These are phyloP conservation scores for Coemansia sp. DNA, from an alignment of 192 early-diverging fungal species.

Conservation along the genomic window DNA sequence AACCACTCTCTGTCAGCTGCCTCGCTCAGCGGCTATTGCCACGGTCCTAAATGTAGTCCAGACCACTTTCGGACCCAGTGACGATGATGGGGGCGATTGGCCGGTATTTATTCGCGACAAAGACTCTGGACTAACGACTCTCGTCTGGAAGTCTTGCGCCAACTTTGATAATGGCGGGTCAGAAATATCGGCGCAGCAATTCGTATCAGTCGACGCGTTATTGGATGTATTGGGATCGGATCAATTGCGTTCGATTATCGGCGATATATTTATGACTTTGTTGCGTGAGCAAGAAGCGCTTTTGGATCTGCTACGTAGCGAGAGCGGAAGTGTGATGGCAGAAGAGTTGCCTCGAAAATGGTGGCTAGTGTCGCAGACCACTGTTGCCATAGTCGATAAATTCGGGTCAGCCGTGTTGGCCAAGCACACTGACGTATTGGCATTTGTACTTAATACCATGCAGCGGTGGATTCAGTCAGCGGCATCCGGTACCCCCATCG, in stretches of 20 bases:
- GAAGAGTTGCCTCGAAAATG: slow-evolving; percentile 25
- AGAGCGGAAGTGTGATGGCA: background rate
- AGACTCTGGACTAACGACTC: background rate
- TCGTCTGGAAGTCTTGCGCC: background rate
- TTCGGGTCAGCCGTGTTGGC: slow-evolving; percentile 76
- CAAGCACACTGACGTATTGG: slow-evolving; percentile 76
- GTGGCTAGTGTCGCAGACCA: slow-evolving; percentile 52
- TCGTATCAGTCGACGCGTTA: slow-evolving; percentile 66
- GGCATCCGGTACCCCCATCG: slow-evolving; percentile 11
- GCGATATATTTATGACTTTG: slow-evolving; percentile 77
- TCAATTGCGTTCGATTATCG: slow-evolving; percentile 61
- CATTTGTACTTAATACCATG: slow-evolving; percentile 66
- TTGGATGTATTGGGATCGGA: slow-evolving; percentile 64
- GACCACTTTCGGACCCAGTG: slow-evolving; percentile 19
- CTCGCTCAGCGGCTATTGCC: slow-evolving; percentile 18
- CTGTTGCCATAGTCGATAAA: slow-evolving; percentile 65
- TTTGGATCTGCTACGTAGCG: slow-evolving; percentile 48
- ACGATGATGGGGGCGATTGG: slow-evolving; percentile 25
- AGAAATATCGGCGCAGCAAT: slow-evolving; percentile 32
- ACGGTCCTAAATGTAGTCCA: slow-evolving; percentile 34
- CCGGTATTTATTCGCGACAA: slow-evolving; percentile 23
- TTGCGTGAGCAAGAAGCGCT: slow-evolving; percentile 67
- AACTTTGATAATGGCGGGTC: background rate
- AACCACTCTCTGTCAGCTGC: slow-evolving; percentile 21
- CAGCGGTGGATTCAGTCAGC: slow-evolving; percentile 40